Evolutionary conservation across 805 yeast genomes (phyloP), one percentile per base, ranked within the genome.

Genomic region (Saccharomycopsis amapae): DNA sequence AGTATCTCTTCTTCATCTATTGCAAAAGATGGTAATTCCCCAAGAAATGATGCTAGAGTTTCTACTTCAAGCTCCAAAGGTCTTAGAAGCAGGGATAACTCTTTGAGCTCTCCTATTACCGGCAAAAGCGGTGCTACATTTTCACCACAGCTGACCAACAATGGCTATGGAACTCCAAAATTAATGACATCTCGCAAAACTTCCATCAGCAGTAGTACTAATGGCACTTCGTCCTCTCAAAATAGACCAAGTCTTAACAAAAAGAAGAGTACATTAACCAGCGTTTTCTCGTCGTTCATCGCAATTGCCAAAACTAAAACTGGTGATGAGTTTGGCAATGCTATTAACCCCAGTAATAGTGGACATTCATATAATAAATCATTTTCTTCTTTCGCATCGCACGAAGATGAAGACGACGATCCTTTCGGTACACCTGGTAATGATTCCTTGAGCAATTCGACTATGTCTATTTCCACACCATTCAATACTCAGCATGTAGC

Each of bases 401-500:
- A 39, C 5, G 38, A 32, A 9, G 44, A 44, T 50, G 69, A 76
- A 46, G 73, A 79, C 46, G 73, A 75, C 49, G 83, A 79, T 4
- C 81, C 78, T 2, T 69, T 82, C 44, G 55, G 58, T 37, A 58
- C 61, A 38, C 61, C 59, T 45, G 54, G 58, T 40, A 58, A 53
- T 25, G n/a, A n/a, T n/a, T 53, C 63, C 1, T 55, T 59, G 7
- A 52, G 48, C 15, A 38, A 40, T 10, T 42, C 51, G 5, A 46
- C 61, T 5, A 56, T 72, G 33, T 78, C 78, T 54, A 93, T 90
- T 42, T 85, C 95, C n/a, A 81, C 87, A 0, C 98, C 98, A 0
- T 87, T 82, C 62, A 87, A 86, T 57, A 83, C 93, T 15, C 81
- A 85, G 58, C 96, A 89, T 58, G 82, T 87, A 30, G 87, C 93